Evolutionary conservation across 1,139 yeast genomes (phyloP).

Genomic region (Pichia sp.): DNA sequence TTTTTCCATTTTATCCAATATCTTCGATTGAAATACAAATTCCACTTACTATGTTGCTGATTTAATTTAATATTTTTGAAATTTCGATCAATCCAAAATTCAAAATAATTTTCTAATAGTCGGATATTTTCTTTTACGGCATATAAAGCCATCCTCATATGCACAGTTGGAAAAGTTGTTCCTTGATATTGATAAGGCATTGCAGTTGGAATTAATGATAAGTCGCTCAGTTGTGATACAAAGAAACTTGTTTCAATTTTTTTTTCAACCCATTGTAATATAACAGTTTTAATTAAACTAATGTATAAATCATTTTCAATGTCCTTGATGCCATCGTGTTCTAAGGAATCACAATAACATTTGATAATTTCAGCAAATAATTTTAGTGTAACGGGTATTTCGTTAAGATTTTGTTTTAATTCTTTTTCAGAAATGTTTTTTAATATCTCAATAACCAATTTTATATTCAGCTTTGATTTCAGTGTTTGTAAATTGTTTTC

Average conservation of each 20-base stretch:
- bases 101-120: slow-evolving; percentile 17
- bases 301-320: slow-evolving; percentile 21
- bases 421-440: slow-evolving; percentile 1
- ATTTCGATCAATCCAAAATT: slow-evolving; percentile 20
- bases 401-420: not conserved
- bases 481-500: too few relatives aligned
- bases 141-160: slow-evolving; percentile 26
- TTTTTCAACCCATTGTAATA: slow-evolving; percentile 18
- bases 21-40: not conserved
- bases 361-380: slow-evolving; percentile 22
- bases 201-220: slow-evolving; percentile 18
- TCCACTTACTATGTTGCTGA: not conserved
- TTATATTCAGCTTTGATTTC: not conserved
- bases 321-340: slow-evolving; percentile 11
- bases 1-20: slow-evolving; percentile 7
- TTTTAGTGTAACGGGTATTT: slow-evolving; percentile 17
- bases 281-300: slow-evolving; percentile 15
- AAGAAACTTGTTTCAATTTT: slow-evolving; percentile 14
- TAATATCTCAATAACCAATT: slow-evolving; percentile 3
- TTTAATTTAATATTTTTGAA: not conserved
- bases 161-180: slow-evolving; percentile 18
- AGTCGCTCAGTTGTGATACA: slow-evolving; percentile 10
- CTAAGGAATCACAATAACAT: slow-evolving; percentile 18
- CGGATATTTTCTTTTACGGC: slow-evolving; percentile 17
- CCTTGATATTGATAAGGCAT: slow-evolving; percentile 17